phyloP scores from a whole-genome alignment of 169 alveolate species.

The Eimeria sp. region DNA sequence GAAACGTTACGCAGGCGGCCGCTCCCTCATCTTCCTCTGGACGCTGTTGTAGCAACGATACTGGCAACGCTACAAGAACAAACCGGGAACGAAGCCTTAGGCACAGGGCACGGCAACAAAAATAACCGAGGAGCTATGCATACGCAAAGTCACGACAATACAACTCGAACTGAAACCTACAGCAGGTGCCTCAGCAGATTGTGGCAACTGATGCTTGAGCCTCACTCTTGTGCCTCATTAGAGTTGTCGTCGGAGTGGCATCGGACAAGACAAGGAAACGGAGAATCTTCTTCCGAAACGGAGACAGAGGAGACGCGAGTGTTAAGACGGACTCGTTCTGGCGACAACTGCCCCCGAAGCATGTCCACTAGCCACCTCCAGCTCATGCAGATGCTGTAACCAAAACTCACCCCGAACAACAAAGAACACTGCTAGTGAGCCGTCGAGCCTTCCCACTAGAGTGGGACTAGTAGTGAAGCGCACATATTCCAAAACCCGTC shows the following conservation, averaged over 20 bases:
- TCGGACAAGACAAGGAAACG: constrained; percentile 70
- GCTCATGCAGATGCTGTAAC: constrained; percentile 68
- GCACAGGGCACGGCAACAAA: neutral
- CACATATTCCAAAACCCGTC: neutral
- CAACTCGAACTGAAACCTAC: neutral
- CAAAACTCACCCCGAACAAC: neutral
- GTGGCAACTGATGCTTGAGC: neutral
- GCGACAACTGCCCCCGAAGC: constrained; percentile 71
- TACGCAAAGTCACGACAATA: neutral
- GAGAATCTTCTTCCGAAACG: constrained; percentile 57
- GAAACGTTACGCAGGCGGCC: constrained; percentile 71
- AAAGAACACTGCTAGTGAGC: too few species aligned
- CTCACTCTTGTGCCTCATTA: constrained; percentile 58
- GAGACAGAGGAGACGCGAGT: constrained; percentile 73
- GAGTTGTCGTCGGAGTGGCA: constrained; percentile 62
- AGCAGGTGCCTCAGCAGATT: neutral
- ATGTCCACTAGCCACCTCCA: constrained; percentile 73
- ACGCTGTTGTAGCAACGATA: constrained; percentile 61
- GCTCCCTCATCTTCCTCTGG: constrained; percentile 60
- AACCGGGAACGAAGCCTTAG: constrained; percentile 68
- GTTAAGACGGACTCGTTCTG: constrained; percentile 61
- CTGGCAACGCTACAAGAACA: constrained; percentile 69
- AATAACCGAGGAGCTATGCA: neutral
- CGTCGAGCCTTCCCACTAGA: neutral
- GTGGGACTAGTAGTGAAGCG: neutral